Base-by-base conservation (phyloP, 331 rosid species). In the Acacia concinna region DNA sequence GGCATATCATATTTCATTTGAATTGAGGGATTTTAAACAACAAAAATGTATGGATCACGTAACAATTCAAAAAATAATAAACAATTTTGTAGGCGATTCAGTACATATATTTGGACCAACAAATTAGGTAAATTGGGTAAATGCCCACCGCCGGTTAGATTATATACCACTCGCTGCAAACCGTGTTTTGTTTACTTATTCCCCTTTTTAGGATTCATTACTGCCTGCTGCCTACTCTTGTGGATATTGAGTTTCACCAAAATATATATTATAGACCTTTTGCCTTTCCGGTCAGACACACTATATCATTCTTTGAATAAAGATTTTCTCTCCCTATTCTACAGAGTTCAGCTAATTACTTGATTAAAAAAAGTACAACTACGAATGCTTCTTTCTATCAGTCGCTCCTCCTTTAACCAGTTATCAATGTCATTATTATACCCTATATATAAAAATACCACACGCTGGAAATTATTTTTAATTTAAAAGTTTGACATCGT, bases 141-240 rank as follows among this genome's bases (percentile, higher is more conserved):
- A 59, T 72, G 57, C 62, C 75, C 80, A 82, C 80, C 65, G 62
- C n/a, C 4, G 67, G 74, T 76, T 79, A 57, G 79, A 47, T 75
- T 43, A 40, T 54, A 51, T 64, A 38, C 79, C 81, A 78, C 25
- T 75, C 15, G 78, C 65, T 40, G 41, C 68, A 41, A 7, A 44
- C 32, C 66, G 30, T 35, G 13, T 69, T 0, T 40, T n/a, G 51
- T 27, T 70, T 70, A 44, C 40, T 14, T 2, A 14, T 65, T 74
- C 13, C 40, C 40, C 12, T 73, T 37, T n/a, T 11, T 2, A 7
- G 44, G 8, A 25, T 38, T 65, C 46, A 1, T 52, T n/a, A 15
- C 5, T 28, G n/a, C n/a, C n/a, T n/a, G n/a, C n/a, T n/a, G n/a
- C n/a, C n/a, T n/a, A n/a, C n/a, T n/a, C n/a, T n/a, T n/a, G 68